Percentiles rank a stretch among this genome's conserved stretches.
Conservation (phyloP, 2,329 filamentous ascomycete genomes). For the Rutstroemia sp. region DNA sequence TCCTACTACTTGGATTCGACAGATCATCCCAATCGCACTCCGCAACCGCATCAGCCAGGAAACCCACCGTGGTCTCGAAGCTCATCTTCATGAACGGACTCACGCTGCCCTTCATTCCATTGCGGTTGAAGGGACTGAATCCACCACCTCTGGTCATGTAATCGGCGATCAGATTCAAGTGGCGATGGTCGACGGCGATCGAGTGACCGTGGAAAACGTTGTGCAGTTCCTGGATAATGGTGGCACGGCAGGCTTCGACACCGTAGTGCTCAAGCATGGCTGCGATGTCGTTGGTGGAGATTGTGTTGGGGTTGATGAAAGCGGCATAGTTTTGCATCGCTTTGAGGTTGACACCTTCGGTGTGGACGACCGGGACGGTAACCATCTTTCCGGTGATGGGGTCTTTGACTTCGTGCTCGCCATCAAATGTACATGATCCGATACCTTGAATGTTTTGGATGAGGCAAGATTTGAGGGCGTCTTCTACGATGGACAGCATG, state of each 20-base stretch:
- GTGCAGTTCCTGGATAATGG: slow-evolving; percentile 79
- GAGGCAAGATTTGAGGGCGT: slow-evolving; percentile 67
- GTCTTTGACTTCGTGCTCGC: slow-evolving; percentile 47
- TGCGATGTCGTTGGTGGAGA: slow-evolving; percentile 89
- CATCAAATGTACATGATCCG: slow-evolving; percentile 60
- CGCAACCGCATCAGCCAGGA: slow-evolving; percentile 85
- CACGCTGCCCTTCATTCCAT: slow-evolving; percentile 75
- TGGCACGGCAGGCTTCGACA: slow-evolving; percentile 83
- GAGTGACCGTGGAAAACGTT: slow-evolving; percentile 85
- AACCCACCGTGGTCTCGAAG: slow-evolving; percentile 94
- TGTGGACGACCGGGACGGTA: slow-evolving; percentile 57
- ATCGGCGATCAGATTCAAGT: slow-evolving; percentile 92
- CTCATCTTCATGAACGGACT: slow-evolving; percentile 98
- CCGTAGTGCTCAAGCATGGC: slow-evolving; percentile 81
- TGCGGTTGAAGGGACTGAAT: slow-evolving; percentile 88
- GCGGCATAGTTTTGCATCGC: slow-evolving; percentile 87
- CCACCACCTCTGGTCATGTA: slow-evolving; percentile 93
- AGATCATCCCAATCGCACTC: slow-evolving; percentile 89
- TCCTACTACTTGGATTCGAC: slow-evolving; percentile 73
- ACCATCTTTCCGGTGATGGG: slow-evolving; percentile 40
- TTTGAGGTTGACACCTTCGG: slow-evolving; percentile 77
- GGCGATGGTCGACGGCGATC: slow-evolving; percentile 84
- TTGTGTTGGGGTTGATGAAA: slow-evolving; percentile 75
- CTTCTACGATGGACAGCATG: slow-evolving; percentile 85
- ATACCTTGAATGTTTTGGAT: slow-evolving; percentile 83